Base-by-base conservation (phyloP, 2,329 filamentous ascomycete genomes). In the Didymellaceae sp. region DNA sequence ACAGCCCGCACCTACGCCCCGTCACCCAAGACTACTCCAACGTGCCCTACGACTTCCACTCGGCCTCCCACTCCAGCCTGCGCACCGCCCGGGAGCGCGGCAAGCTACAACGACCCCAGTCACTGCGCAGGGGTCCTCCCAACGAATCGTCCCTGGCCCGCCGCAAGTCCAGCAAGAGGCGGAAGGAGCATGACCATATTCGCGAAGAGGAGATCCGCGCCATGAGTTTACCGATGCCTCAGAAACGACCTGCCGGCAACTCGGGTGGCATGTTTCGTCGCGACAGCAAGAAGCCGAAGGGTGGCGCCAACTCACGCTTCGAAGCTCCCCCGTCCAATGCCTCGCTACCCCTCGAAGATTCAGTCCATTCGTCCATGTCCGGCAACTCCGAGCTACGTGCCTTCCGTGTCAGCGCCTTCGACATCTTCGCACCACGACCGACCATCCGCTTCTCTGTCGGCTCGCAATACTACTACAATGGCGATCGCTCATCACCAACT, bases 121-220 rank as follows among this genome's bases (percentile, higher is more conserved):
- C 78, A 53, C 70, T 78, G 54, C 77, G 76, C 55, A 89, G 87
- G 70, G 82, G 83, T 61, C 80, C 79, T 56, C 80, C 80, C 49
- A 80, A 82, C 58, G 83, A 86, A 41, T 77, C 77, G 5, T 72
- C 78, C 18, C 74, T 87, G 21, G 74, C 83, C 42, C 83, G 86
- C 52, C 86, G 87, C 54, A 90, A 86, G 66, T 88, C 88, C 31
- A 91, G 85, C 77, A 95, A 74, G 59, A 71, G 90, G 75, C 84
- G 87, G 62, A 62, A 57, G 44, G 65, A 67, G 35, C 86, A 87
- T 61, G 89, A 95, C 56, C 84, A 85, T 67, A 81, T 88, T 51
- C 83, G 93, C 49, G 92, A 96, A 74, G 90, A 90, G 55, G 91
- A 96, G 74, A 91, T 97, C 67, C 89, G 87, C 68, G 86, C 90